A percentile compares a stretch with the other conserved stretches of the same genome.
phyloP scores from a whole-genome alignment of 2,329 filamentous ascomycete genomes.

The Waltergamsia citrina region DNA sequence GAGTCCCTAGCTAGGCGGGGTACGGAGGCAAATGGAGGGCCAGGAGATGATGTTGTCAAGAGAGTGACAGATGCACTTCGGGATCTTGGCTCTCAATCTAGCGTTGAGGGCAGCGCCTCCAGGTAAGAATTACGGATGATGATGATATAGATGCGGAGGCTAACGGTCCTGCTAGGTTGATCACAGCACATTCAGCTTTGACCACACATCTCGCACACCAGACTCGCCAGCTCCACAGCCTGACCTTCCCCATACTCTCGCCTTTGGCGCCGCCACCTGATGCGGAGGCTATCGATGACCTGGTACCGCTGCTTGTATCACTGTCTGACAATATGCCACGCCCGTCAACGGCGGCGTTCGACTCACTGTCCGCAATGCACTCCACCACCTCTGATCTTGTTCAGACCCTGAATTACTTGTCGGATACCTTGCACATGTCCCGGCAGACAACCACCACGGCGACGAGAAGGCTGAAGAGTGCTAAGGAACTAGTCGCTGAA shows the following conservation, averaged over 20 bases:
- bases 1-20: constrained; percentile 60
- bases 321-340: constrained; percentile 60
- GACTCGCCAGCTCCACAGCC: constrained; percentile 63
- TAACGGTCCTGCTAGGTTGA: constrained; percentile 44
- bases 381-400: constrained; percentile 64
- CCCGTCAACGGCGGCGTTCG: constrained; percentile 50
- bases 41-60: constrained; percentile 56
- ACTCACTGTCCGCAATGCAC: constrained; percentile 60
- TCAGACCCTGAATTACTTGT: constrained; percentile 74
- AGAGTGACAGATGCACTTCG: constrained; percentile 60
- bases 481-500: constrained; percentile 77
- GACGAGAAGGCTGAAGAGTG: constrained; percentile 67
- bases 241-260: constrained; percentile 62
- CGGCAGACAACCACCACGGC: constrained; percentile 80
- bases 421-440: constrained; percentile 89
- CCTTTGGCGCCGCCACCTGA: constrained; percentile 56
- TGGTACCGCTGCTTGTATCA: constrained; percentile 58
- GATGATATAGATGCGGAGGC: neutral
- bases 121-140: constrained; percentile 35
- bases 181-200: constrained; percentile 65
- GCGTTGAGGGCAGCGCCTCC: constrained; percentile 62
- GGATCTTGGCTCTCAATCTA: constrained; percentile 64
- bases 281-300: constrained; percentile 54
- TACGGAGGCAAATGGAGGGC: constrained; percentile 55
- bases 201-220: constrained; percentile 69